Evolutionary conservation across 2,329 filamentous ascomycete genomes (phyloP).

Genomic region (Paracoccidioides lutzii): DNA sequence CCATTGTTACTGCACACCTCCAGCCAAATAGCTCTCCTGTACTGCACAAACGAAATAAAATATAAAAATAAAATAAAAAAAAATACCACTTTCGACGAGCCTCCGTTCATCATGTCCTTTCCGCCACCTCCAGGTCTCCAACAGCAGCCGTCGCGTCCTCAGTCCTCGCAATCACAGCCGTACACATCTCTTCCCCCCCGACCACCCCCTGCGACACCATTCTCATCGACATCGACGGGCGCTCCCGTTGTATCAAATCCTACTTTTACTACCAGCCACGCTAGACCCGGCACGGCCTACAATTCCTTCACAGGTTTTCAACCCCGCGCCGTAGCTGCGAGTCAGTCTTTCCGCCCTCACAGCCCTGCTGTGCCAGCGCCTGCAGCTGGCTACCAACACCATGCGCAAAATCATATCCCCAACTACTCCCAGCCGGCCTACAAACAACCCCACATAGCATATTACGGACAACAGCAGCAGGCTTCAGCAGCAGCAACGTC

Average conservation of each 20-base stretch:
- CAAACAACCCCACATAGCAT: conserved; percentile 24
- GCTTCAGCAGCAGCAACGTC: conserved; percentile 8
- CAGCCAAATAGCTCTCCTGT: conserved; percentile 3
- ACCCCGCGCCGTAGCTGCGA: conserved; percentile 45
- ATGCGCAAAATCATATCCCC: conserved; percentile 22
- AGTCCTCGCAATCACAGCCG: conserved; percentile 24
- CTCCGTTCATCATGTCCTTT: conserved; percentile 60
- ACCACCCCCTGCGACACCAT: conserved; percentile 49
- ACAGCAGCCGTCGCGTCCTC: conserved; percentile 31
- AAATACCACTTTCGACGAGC: conserved; percentile 17
- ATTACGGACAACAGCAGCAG: conserved; percentile 38
- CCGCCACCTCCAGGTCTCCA: conserved; percentile 67
- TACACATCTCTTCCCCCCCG: conserved; percentile 61
- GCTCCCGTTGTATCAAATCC: conserved; percentile 17
- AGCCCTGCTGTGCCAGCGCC: conserved; percentile 26
- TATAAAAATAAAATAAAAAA: background rate
- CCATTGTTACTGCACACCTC: conserved; percentile 8
- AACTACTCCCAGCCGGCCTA: conserved; percentile 17
- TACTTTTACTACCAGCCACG: conserved; percentile 14
- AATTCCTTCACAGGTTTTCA: conserved; percentile 44
- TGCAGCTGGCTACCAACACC: conserved; percentile 29
- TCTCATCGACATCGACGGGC: conserved; percentile 17
- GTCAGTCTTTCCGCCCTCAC: conserved; percentile 24
- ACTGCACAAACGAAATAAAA: conserved; percentile 6
- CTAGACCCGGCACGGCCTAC: conserved; percentile 25